Conservation (phyloP, 73 alveolate species). For the Tetrahymena malaccensis region DNA sequence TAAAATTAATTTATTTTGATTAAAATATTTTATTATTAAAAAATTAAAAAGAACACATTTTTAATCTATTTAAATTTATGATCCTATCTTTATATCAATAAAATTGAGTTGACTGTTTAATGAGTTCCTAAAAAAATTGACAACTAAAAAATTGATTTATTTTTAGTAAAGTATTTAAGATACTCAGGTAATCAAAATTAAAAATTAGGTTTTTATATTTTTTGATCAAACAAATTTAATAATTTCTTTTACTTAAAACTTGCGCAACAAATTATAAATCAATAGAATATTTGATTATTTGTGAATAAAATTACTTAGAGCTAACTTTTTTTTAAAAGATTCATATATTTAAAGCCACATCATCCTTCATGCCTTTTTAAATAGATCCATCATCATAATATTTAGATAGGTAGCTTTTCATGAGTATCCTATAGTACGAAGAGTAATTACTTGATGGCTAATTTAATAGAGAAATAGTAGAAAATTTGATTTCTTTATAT, state of each 20-base stretch:
- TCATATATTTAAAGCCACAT: no score
- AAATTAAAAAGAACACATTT: no score
- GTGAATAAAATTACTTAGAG: not conserved
- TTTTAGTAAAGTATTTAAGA: not conserved
- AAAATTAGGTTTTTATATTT: not conserved
- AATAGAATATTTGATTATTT: not conserved
- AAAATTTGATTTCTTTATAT: not conserved
- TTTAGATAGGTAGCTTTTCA: not conserved
- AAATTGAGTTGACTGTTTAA: no score
- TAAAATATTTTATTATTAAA: no score
- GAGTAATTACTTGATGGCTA: not conserved
- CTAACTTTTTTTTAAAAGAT: not conserved
- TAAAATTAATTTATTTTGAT: no score
- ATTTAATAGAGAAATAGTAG: not conserved
- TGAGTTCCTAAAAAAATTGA: no score
- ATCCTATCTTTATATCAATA: no score
- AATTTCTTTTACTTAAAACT: not conserved
- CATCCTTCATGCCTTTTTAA: not conserved
- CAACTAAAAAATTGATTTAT: not conserved
- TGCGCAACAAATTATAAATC: not conserved
- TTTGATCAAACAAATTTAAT: not conserved
- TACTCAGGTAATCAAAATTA: not conserved
- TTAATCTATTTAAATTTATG: no score
- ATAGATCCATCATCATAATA: not conserved
- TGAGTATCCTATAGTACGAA: not conserved